A percentile compares a stretch with the other conserved stretches of the same genome.
Evolutionary conservation across 305 asterid species (phyloP).

Genomic region (Fraxinus latifolia): DNA sequence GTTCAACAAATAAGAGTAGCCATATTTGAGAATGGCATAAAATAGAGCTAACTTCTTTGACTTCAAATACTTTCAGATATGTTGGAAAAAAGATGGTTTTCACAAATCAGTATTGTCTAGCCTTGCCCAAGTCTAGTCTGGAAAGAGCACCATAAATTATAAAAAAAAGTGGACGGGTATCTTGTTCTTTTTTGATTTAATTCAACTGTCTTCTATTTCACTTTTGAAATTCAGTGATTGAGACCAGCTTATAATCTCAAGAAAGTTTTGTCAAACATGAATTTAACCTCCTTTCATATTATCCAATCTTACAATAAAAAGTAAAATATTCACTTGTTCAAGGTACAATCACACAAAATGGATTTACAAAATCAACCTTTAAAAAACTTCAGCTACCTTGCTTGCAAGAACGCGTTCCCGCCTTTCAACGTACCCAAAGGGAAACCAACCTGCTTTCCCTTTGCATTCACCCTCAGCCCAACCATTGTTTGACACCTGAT

Average conservation of each 20-base stretch:
- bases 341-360: background rate
- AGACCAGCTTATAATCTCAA: background rate
- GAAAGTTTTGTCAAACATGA: background rate
- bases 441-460: constrained; percentile 79
- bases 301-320: background rate
- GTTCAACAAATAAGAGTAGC: background rate
- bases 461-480: constrained; percentile 90
- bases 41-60: background rate
- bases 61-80: background rate
- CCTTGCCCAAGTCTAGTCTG: background rate
- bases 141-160: background rate
- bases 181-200: background rate
- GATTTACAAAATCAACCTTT: background rate
- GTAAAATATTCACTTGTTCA: background rate
- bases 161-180: background rate
- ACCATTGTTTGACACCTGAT: constrained; percentile 61
- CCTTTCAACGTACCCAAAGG: constrained; percentile 53
- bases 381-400: constrained; percentile 67
- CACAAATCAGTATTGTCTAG: background rate
- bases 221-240: background rate
- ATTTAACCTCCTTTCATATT: background rate
- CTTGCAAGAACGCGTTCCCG: constrained; percentile 67
- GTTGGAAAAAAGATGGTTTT: constrained; percentile 11
- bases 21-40: background rate
- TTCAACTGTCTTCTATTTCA: background rate